Conservation (phyloP, 306 rosid genomes). For the Castanospermum australe region DNA sequence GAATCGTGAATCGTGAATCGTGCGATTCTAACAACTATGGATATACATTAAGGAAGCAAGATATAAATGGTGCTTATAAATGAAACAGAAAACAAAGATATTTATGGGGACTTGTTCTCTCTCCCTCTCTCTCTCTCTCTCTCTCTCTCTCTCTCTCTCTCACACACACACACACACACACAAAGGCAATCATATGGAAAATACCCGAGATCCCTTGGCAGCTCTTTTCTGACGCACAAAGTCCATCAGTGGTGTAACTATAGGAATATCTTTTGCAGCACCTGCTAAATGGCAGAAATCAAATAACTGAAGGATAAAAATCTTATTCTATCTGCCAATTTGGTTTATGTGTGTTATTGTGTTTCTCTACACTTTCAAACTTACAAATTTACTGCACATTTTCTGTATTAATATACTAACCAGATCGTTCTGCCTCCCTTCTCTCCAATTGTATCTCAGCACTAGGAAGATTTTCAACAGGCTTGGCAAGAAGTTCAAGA, state of each 20-base stretch:
- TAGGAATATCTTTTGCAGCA: slow-evolving; percentile 55
- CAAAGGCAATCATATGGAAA: neutral
- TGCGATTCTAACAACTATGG: too few relatives aligned
- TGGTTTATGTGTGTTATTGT: neutral
- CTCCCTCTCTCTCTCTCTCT: too few relatives aligned
- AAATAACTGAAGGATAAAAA: neutral
- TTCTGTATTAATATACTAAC: slow-evolving; percentile 41
- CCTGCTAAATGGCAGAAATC: slow-evolving; percentile 38
- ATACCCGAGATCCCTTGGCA: slow-evolving; percentile 44
- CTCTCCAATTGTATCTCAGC: slow-evolving; percentile 82
- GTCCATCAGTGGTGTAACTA: slow-evolving; percentile 66
- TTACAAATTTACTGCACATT: neutral
- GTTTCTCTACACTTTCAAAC: neutral
- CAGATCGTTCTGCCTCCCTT: slow-evolving; percentile 75
- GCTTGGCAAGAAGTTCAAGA: slow-evolving; percentile 59
- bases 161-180: neutral
- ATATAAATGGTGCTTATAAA: neutral
- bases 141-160: too few relatives aligned
- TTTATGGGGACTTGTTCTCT: neutral
- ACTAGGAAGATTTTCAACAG: slow-evolving; percentile 80
- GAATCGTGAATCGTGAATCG: too few relatives aligned
- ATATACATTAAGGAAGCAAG: neutral
- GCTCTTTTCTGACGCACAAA: slow-evolving; percentile 51
- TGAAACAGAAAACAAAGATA: neutral
- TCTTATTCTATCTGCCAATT: neutral